Percentiles rank a stretch among this genome's conserved stretches.
phyloP scores from a whole-genome alignment of 192 early-diverging fungal genomes.

The Dissophora ornata region DNA sequence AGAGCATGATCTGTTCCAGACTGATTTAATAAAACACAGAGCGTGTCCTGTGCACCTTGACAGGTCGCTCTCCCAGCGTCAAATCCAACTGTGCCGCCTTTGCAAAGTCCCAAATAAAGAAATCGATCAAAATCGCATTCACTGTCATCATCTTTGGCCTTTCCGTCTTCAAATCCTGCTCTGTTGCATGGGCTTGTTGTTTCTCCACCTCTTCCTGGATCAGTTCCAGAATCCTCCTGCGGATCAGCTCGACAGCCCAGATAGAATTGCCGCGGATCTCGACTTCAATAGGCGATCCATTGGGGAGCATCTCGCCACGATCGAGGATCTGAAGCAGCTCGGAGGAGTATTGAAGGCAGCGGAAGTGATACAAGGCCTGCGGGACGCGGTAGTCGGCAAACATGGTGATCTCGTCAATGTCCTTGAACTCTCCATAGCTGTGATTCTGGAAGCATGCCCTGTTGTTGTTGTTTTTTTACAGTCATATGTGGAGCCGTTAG shows the following conservation, averaged over 20 bases:
- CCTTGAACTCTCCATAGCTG: constrained; percentile 68
- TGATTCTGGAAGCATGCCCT: constrained; percentile 86
- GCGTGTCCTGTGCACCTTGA: constrained; percentile 50
- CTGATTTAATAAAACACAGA: constrained; percentile 47
- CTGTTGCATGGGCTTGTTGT: constrained; percentile 21
- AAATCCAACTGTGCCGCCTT: constrained; percentile 71
- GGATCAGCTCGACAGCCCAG: constrained; percentile 79
- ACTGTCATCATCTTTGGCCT: constrained; percentile 50
- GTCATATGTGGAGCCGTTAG: no score
- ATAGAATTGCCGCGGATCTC: constrained; percentile 84
- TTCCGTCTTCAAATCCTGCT: not conserved
- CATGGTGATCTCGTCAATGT: constrained; percentile 87
- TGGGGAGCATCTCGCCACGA: constrained; percentile 55
- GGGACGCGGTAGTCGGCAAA: constrained; percentile 92
- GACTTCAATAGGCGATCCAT: constrained; percentile 74
- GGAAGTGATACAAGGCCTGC: constrained; percentile 78
- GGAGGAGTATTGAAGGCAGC: constrained; percentile 74
- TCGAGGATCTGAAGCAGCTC: constrained; percentile 62
- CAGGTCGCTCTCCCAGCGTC: constrained; percentile 47
- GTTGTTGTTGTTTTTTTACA: no score
- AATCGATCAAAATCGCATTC: constrained; percentile 87
- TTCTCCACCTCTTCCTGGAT: constrained; percentile 37
- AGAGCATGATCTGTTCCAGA: no score
- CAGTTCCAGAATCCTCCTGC: constrained; percentile 54
- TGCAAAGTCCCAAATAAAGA: constrained; percentile 90